Conservation (phyloP, 345 rosid species). For the Murraya paniculata region DNA sequence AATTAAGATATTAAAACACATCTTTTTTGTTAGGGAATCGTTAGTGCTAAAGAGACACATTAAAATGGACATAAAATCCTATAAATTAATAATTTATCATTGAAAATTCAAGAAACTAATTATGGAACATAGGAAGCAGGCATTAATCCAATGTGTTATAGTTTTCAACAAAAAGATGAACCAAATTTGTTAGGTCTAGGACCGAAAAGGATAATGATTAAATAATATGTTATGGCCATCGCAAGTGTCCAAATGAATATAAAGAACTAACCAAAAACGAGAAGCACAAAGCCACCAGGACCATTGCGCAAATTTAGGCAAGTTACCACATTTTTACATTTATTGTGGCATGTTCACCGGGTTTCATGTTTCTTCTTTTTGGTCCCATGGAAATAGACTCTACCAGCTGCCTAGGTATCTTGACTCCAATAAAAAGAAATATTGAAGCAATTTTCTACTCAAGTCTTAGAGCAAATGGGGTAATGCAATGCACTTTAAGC, state of each 20-base stretch:
- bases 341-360: not conserved
- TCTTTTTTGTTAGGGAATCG: too few species aligned
- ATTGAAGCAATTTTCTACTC: not conserved
- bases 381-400: not conserved
- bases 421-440: not conserved
- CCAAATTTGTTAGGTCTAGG: not conserved
- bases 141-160: not conserved
- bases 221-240: not conserved
- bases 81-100: too few species aligned
- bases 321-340: constrained; percentile 5
- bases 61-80: too few species aligned
- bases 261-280: not conserved
- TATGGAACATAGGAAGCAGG: not conserved
- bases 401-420: not conserved
- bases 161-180: too few species aligned
- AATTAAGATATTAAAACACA: too few species aligned
- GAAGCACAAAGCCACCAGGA: not conserved
- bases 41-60: too few species aligned
- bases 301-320: constrained; percentile 9
- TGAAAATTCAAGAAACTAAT: not conserved
- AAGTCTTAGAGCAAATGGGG: not conserved
- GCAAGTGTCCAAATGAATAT: not conserved
- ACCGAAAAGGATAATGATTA: not conserved
- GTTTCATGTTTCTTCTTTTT: not conserved
- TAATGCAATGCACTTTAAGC: not conserved